phyloP scores from a whole-genome alignment of 352 stramenopile species.

The Thalassiosira pacifica region DNA sequence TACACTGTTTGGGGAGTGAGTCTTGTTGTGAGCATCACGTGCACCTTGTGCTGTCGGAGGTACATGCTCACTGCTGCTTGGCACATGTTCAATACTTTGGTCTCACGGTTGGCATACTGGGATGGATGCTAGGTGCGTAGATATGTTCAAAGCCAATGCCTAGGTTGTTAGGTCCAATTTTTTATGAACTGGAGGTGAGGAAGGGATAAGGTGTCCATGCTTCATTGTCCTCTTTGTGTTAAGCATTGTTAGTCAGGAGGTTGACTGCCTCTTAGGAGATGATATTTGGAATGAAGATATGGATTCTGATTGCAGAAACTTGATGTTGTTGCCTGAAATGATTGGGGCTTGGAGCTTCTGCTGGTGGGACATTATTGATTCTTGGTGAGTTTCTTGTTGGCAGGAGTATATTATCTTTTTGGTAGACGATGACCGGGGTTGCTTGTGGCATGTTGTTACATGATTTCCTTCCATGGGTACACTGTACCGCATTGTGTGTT shows the following conservation, averaged over 20 bases:
- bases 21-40: neutral
- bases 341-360: neutral
- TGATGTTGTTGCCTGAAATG: neutral
- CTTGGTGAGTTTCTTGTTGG: too few species aligned
- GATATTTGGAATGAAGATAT: neutral
- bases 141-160: too few species aligned
- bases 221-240: neutral
- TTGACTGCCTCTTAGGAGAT: neutral
- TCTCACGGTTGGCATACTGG: neutral
- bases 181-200: neutral
- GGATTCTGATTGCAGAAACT: neutral
- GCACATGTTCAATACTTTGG: neutral
- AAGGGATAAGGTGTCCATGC: neutral
- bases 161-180: too few species aligned
- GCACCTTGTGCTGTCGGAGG: neutral
- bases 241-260: neutral
- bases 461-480: neutral
- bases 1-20: neutral
- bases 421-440: too few species aligned
- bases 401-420: too few species aligned
- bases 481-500: neutral
- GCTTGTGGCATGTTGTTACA: neutral
- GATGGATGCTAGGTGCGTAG: too few species aligned
- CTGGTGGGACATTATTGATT: neutral
- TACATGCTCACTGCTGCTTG: neutral